phyloP scores from a whole-genome alignment of 345 rosid species.

The Angophora floribunda region DNA sequence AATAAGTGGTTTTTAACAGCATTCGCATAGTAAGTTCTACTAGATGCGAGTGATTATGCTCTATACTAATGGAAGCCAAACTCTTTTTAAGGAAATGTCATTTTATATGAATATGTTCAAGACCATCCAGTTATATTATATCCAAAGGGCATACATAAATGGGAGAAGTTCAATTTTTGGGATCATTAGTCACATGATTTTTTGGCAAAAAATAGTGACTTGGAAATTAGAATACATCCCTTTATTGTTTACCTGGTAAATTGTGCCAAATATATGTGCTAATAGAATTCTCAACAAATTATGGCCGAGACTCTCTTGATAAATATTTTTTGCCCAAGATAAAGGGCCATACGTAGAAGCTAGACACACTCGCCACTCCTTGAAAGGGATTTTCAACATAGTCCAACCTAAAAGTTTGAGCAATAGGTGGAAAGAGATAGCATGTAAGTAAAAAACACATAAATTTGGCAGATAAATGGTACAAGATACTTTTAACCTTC shows the following conservation, averaged over 20 bases:
- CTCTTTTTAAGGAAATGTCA: neutral
- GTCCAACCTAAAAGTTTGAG: too few relatives aligned
- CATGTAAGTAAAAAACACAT: too few relatives aligned
- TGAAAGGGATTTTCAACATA: too few relatives aligned
- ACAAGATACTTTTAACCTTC: too few relatives aligned
- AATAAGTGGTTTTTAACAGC: neutral
- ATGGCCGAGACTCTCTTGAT: neutral
- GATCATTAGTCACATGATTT: neutral
- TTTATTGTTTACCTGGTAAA: neutral
- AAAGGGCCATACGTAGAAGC: neutral
- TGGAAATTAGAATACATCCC: neutral
- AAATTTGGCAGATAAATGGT: too few relatives aligned
- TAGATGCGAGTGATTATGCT: neutral
- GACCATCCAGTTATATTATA: neutral
- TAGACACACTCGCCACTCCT: too few relatives aligned
- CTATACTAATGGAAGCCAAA: rapidly evolving
- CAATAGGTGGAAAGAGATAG: too few relatives aligned
- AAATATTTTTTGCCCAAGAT: neutral
- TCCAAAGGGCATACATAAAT: neutral
- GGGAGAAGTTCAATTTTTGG: neutral
- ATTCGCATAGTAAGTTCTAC: neutral
- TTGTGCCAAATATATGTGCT: neutral
- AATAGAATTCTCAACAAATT: neutral
- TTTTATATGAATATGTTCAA: rapidly evolving
- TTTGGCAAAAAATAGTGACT: neutral